Conservation (phyloP, 768 basidiomycete species). For the Amanita jacksonii region DNA sequence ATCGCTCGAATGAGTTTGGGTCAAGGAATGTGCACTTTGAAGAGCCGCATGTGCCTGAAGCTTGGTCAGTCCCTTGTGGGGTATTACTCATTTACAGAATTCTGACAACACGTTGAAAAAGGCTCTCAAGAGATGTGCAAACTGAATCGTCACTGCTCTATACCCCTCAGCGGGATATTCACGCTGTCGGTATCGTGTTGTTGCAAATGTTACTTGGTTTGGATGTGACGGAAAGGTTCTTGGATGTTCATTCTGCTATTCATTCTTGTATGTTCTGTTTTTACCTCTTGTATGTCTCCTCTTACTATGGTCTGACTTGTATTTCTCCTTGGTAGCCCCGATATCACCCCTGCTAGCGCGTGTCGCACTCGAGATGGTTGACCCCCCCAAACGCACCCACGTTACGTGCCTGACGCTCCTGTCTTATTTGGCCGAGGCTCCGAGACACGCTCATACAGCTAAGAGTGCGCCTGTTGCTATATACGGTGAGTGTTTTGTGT, state of each 20-base stretch:
- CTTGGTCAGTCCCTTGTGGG: constrained; percentile 19
- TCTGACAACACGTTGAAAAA: no score
- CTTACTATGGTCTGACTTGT: background rate
- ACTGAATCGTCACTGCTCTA: constrained; percentile 70
- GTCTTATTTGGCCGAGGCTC: constrained; percentile 41
- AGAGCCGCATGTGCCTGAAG: constrained; percentile 38
- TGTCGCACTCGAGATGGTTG: constrained; percentile 51
- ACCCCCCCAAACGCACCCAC: constrained; percentile 44
- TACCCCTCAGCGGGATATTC: constrained; percentile 72
- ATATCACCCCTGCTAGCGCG: constrained; percentile 35
- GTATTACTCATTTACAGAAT: background rate
- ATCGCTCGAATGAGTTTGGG: constrained; percentile 77
- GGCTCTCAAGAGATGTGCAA: constrained; percentile 71
- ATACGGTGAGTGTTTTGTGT: no score
- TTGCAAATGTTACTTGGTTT: constrained; percentile 82
- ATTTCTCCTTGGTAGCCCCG: background rate
- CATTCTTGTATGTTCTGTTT: constrained; percentile 36
- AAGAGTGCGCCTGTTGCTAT: constrained; percentile 19
- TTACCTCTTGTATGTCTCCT: background rate
- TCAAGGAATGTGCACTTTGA: constrained; percentile 19
- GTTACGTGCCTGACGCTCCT: constrained; percentile 50
- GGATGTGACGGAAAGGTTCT: constrained; percentile 48
- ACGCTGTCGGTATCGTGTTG: constrained; percentile 69
- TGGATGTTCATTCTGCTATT: constrained; percentile 48
- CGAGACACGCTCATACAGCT: constrained; percentile 14